These are phyloP conservation scores for Histomonas meleagridis DNA, from an alignment of 208 protist species.

Conservation along the genomic window DNA sequence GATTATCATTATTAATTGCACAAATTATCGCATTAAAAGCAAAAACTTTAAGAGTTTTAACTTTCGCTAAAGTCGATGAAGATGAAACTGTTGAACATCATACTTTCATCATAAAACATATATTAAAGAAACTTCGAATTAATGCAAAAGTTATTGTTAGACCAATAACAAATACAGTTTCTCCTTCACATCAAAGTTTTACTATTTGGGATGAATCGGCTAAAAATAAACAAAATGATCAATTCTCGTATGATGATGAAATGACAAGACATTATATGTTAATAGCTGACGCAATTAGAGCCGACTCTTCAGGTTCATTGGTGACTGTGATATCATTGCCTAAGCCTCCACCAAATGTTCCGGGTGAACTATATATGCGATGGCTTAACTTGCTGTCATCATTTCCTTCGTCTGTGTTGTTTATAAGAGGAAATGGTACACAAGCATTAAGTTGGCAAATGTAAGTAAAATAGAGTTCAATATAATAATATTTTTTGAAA, in stretches of 20 bases:
- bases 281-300: background rate
- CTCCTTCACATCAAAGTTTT: background rate
- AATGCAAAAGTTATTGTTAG: background rate
- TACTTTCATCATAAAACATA: background rate
- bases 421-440: constrained; percentile 19
- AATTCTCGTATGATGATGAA: background rate
- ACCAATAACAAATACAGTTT: background rate
- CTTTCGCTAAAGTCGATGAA: background rate
- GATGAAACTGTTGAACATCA: background rate
- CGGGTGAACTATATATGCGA: background rate
- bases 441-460: background rate
- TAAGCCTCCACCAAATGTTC: background rate
- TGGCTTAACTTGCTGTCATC: background rate
- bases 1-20: background rate
- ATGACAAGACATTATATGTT: background rate
- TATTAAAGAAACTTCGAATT: background rate
- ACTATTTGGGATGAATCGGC: background rate
- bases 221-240: too few relatives aligned
- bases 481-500: too few relatives aligned
- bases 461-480: too few relatives aligned
- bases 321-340: background rate
- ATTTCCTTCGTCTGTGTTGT: background rate
- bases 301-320: background rate
- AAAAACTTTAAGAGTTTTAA: background rate
- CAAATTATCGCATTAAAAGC: background rate